Conservation (phyloP, 2,329 filamentous ascomycete species). For the Zarea fungicola region DNA sequence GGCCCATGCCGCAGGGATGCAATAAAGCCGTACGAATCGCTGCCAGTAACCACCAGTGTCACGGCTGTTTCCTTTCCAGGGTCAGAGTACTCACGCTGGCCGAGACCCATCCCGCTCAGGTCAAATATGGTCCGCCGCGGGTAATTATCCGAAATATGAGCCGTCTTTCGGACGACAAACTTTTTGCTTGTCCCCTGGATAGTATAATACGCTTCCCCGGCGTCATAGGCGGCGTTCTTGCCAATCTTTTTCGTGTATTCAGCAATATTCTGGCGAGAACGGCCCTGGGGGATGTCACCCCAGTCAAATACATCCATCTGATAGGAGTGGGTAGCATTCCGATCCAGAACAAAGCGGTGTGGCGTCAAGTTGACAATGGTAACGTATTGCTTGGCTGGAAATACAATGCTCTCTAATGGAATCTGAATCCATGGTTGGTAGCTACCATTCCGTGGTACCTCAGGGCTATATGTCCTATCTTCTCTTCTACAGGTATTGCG, state of each 20-base stretch:
- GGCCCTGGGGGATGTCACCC: conserved; percentile 28
- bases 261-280: conserved; percentile 25
- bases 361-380: conserved; percentile 32
- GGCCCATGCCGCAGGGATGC: neutral
- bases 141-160: conserved; percentile 22
- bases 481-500: conserved; percentile 5
- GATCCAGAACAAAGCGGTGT: conserved; percentile 23
- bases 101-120: neutral
- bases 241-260: conserved; percentile 20
- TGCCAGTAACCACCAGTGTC: neutral
- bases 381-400: conserved; percentile 23
- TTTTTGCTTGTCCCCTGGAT: conserved; percentile 26
- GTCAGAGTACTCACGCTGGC: neutral
- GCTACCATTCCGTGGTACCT: conserved; percentile 12
- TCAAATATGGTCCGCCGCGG: neutral
- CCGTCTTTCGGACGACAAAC: conserved; percentile 26
- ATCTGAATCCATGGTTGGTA: conserved; percentile 15
- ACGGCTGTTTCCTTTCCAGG: neutral
- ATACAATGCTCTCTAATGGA: conserved; percentile 10
- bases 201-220: conserved; percentile 28
- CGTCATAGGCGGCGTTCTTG: conserved; percentile 20
- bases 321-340: conserved; percentile 22
- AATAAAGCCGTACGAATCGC: neutral
- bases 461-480: conserved; percentile 13
- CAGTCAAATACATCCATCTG: conserved; percentile 29